phyloP scores from a whole-genome alignment of 2,329 filamentous ascomycete species.

The Sporothrix globosa region DNA sequence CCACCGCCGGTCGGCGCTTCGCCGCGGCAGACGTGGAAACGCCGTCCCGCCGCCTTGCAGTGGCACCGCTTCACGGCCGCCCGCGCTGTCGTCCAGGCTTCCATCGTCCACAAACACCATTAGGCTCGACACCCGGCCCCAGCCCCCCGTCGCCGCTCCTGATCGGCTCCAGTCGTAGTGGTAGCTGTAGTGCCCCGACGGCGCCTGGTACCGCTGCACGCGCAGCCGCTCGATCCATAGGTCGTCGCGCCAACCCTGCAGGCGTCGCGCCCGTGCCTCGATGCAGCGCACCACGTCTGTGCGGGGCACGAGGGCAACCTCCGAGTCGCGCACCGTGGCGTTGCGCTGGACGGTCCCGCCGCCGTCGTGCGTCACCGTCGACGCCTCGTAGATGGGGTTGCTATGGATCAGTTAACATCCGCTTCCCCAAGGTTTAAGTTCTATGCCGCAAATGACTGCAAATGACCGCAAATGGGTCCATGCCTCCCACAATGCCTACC shows the following conservation, averaged over 20 bases:
- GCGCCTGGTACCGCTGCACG: slow-evolving; percentile 52
- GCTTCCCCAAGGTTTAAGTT: too few species aligned
- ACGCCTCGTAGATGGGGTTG: slow-evolving; percentile 53
- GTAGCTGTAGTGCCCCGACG: slow-evolving; percentile 55
- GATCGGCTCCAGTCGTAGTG: slow-evolving; percentile 58
- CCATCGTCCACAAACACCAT: slow-evolving; percentile 57
- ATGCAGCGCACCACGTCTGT: slow-evolving; percentile 50
- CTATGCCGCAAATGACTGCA: too few species aligned
- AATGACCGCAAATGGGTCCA: too few species aligned
- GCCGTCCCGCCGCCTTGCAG: slow-evolving; percentile 56
- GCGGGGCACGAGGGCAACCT: slow-evolving; percentile 56
- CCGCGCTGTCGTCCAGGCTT: slow-evolving; percentile 8
- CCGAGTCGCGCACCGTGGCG: slow-evolving; percentile 54
- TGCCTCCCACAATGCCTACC: slow-evolving; percentile 43
- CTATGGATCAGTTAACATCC: slow-evolving; percentile 40
- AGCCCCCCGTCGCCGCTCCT: slow-evolving; percentile 45
- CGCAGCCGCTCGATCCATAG: slow-evolving; percentile 58
- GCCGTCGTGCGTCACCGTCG: slow-evolving; percentile 56
- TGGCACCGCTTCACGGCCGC: slow-evolving; percentile 36
- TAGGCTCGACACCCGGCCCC: slow-evolving; percentile 57
- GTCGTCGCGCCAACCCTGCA: slow-evolving; percentile 59
- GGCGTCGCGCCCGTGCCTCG: slow-evolving; percentile 51
- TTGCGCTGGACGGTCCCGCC: slow-evolving; percentile 48
- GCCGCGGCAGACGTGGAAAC: slow-evolving; percentile 51
- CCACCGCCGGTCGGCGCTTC: slow-evolving; percentile 46